A percentile compares a stretch with the other conserved stretches of the same genome.
Evolutionary conservation across 2,329 filamentous ascomycete species (phyloP).

Genomic region (Penicillium sp.): DNA sequence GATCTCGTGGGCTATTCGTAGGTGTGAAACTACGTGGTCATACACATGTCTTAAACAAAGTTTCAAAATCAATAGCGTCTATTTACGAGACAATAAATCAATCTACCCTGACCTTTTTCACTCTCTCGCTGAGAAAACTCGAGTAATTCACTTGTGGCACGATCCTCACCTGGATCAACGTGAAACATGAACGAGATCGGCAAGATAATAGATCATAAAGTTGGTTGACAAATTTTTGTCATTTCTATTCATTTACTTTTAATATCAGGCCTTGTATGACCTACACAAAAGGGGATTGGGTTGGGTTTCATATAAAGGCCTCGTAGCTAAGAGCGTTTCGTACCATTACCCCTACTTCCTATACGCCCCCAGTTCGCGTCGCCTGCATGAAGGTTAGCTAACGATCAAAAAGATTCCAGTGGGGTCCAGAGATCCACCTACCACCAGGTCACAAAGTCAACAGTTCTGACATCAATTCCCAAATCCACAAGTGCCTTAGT

Average conservation of each 20-base stretch:
- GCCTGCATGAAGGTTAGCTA: neutral
- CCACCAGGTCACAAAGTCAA: slow-evolving; percentile 8
- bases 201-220: neutral
- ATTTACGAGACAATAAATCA: neutral
- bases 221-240: neutral
- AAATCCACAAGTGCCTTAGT: slow-evolving; percentile 71
- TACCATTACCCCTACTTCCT: neutral
- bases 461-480: slow-evolving; percentile 57
- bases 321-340: neutral
- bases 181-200: neutral
- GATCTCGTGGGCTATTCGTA: neutral
- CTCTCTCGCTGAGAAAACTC: neutral
- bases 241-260: neutral
- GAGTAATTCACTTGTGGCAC: neutral
- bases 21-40: neutral
- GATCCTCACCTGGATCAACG: neutral
- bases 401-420: neutral
- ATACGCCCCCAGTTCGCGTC: neutral
- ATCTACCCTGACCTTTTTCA: neutral
- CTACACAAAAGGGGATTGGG: neutral
- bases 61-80: neutral
- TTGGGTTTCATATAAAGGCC: neutral
- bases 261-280: neutral
- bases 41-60: neutral
- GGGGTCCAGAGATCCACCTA: neutral